phyloP scores from a whole-genome alignment of 345 rosid genomes.

The Tarenaya hassleriana region DNA sequence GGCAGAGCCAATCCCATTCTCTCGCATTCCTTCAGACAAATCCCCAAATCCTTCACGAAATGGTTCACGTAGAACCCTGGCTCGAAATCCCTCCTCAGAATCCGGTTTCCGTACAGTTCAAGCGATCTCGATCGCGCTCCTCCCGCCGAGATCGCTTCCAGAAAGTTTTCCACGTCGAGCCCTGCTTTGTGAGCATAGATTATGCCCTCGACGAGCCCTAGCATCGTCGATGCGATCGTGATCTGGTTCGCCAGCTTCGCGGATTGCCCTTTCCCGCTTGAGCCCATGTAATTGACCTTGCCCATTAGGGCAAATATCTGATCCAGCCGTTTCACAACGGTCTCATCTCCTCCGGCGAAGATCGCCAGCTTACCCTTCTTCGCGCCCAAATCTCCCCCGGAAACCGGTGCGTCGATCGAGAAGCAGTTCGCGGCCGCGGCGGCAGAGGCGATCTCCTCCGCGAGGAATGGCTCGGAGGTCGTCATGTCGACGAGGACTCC shows the following conservation, averaged over 20 bases:
- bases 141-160: conserved; percentile 57
- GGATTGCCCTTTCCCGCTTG: conserved; percentile 69
- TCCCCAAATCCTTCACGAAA: conserved; percentile 82
- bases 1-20: conserved; percentile 86
- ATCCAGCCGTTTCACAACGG: conserved; percentile 31
- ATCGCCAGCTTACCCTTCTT: conserved; percentile 59
- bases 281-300: conserved; percentile 74
- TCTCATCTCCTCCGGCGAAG: conserved; percentile 68
- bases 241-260: conserved; percentile 78
- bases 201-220: conserved; percentile 78
- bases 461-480: conserved; percentile 89
- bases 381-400: conserved; percentile 76
- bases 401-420: conserved; percentile 73
- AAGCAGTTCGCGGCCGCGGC: conserved; percentile 50
- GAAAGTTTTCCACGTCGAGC: conserved; percentile 50
- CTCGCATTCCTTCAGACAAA: conserved; percentile 79
- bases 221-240: conserved; percentile 79
- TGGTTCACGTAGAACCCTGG: conserved; percentile 84
- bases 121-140: conserved; percentile 75
- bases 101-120: conserved; percentile 55
- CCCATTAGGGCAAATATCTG: conserved; percentile 64
- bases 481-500: conserved; percentile 92
- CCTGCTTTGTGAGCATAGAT: conserved; percentile 73
- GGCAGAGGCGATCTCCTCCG: conserved; percentile 51
- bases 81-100: conserved; percentile 70